Evolutionary conservation across 1,284 basidiomycete species (phyloP), one percentile per base, ranked within the genome.

Genomic region (Waitea zeae): DNA sequence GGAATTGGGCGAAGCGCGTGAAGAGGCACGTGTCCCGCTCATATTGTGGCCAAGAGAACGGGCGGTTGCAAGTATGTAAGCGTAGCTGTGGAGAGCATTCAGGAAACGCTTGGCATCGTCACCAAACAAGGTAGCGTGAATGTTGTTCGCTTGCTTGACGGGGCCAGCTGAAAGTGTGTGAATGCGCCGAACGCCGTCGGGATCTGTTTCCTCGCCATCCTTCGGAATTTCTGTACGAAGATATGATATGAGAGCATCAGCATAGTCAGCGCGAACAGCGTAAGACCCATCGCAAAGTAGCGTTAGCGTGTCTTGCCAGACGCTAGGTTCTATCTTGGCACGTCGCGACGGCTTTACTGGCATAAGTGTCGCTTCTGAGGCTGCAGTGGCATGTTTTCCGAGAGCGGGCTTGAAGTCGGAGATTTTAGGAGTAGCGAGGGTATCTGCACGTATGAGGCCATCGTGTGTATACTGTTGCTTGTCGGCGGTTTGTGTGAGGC

Each of bases 221-320:
- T 65, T 73, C 2, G 75, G 70, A 45, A 89, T 69, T 54, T 92
- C 87, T 34, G 70, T 62, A 33, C 66, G 59, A 41, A 90, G 53
- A 54, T 86, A 93, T 34, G 72, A 68, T 3, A 79, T 52, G 6
- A 92, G 54, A 1, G 74, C 70, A n/a, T 66, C 58, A 1, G 71
- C 67, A 48, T 89, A 92, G 42, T 83, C 76, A 14, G 70, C 66
- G 29, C 89, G 73, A 12, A 90, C 71, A 7, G 66, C 57, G 42
- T 70, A 76, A 38, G 83, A 74, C 14, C 59, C 52, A 46, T 92
- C 83, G 49, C 81, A 88, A 4, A 93, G 56, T 17, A 92, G 61
- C 33, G 76, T 78, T 30, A 93, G 53, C 1, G 86, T 90, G 41
- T 90, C 87, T 49, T 87, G 81, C 82, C 86, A 92, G 26, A 81